Base-by-base conservation (phyloP, 208 protist species). In the Acanthamoeba triangularis region DNA sequence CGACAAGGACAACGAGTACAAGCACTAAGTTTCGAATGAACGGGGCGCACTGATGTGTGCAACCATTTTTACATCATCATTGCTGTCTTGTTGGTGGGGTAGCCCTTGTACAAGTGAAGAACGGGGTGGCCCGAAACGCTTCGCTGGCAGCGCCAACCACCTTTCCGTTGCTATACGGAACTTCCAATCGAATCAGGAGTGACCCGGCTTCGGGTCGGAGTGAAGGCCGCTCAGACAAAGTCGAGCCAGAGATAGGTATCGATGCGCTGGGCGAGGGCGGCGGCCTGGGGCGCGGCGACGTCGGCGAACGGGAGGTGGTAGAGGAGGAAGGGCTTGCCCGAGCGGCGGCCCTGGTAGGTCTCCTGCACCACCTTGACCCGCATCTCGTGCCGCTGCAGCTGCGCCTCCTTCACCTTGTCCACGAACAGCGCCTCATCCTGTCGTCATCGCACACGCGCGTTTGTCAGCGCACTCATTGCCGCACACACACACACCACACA, bases 271-370 rank as follows among this genome's bases (percentile, higher is more conserved):
- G 16, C 37, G 13, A 78, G 69, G n/a, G 30, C 13, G 69, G 30
- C 30, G n/a, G 69, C 25, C 69, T 47, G 33, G 30, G 69, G 16
- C 14, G 30, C 33, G 16, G 69, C 69, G 16, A 78, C 69, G 37
- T 18, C 69, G 33, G 30, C 30, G 11, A 78, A 3, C 23, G 69
- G 69, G 13, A n/a, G 8, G 37, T 78, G 69, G n/a, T 18, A 78
- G 13, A 78, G 25, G 16, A 78, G 69, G 11, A 33, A 20, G n/a
- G 69, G 30, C 37, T n/a, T 16, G 37, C 69, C 69, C 13, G 69
- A 78, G 30, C 69, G 69, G 16, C 69, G 69, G 69, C 69, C 69
- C 69, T 78, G 69, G 69, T 47, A 78, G 69, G 69, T 78, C 69
- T 78, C 69, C 69, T 78, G 69, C 69, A 78, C 69, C 37, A 78